Conservation (phyloP, 2,329 filamentous ascomycete genomes). For the Botrytis deweyae region DNA sequence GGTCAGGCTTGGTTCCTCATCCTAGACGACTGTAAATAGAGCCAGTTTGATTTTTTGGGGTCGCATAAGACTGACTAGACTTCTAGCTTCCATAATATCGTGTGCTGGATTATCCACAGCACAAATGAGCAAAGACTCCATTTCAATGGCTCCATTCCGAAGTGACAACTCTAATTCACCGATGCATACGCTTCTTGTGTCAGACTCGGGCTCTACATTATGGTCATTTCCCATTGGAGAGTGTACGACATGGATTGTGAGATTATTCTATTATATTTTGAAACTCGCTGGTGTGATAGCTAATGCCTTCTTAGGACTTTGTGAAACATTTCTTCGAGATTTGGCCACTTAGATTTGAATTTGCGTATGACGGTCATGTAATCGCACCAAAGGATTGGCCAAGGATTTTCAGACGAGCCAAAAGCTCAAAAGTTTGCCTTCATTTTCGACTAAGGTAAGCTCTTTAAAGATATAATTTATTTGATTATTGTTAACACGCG, state of each 20-base stretch:
- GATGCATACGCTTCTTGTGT: constrained; percentile 5
- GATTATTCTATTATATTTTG: not conserved
- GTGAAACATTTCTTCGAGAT: constrained; percentile 13
- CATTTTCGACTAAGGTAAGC: not conserved
- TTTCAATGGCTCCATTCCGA: not conserved
- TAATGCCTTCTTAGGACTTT: not conserved
- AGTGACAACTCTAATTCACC: not conserved
- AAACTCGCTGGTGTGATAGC: not conserved
- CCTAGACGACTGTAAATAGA: constrained; percentile 44
- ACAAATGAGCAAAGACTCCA: not conserved
- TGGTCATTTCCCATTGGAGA: constrained; percentile 13
- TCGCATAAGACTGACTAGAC: not conserved
- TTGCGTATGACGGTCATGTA: not conserved
- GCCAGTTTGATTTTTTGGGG: constrained; percentile 22
- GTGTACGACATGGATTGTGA: constrained; percentile 13
- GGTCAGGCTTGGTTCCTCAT: constrained; percentile 50
- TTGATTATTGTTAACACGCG: not conserved
- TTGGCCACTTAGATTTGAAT: constrained; percentile 4
- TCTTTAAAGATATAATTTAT: not conserved
- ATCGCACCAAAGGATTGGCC: constrained; percentile 5
- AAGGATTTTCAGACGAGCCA: not conserved
- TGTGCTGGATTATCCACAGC: not conserved
- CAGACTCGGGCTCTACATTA: not conserved
- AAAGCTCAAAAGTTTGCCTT: not conserved
- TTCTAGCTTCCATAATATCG: constrained; percentile 1